phyloP scores from a whole-genome alignment of 2,329 filamentous ascomycete species.

The Beauveria scarabaeidicola region DNA sequence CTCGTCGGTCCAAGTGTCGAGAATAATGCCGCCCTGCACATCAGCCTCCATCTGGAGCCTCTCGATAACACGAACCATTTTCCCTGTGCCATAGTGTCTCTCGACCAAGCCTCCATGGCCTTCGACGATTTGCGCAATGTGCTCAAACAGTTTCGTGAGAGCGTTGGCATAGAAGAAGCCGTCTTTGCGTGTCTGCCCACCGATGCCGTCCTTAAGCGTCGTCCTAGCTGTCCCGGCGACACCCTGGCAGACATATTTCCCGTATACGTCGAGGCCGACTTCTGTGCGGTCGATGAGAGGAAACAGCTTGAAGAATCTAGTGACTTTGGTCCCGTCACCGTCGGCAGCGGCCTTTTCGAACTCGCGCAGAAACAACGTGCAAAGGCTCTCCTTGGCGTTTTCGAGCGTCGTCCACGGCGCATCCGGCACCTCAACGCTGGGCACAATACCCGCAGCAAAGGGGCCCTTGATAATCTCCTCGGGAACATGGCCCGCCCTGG shows the following conservation, averaged over 20 bases:
- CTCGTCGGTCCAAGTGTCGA: slow-evolving; percentile 94
- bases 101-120: slow-evolving; percentile 86
- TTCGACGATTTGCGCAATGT: slow-evolving; percentile 94
- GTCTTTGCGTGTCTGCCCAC: slow-evolving; percentile 46
- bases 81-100: slow-evolving; percentile 83
- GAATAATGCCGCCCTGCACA: slow-evolving; percentile 87
- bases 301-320: slow-evolving; percentile 96
- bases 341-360: slow-evolving; percentile 88
- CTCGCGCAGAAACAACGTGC: slow-evolving; percentile 82
- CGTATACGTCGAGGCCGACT: slow-evolving; percentile 88
- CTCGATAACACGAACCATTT: slow-evolving; percentile 93
- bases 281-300: slow-evolving; percentile 85
- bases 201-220: slow-evolving; percentile 64
- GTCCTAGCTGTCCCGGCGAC: slow-evolving; percentile 76
- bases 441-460: slow-evolving; percentile 88
- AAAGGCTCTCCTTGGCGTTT: slow-evolving; percentile 79
- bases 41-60: slow-evolving; percentile 89
- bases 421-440: slow-evolving; percentile 91
- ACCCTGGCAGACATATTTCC: slow-evolving; percentile 89
- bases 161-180: slow-evolving; percentile 87
- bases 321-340: slow-evolving; percentile 81
- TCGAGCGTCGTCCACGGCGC: slow-evolving; percentile 80
- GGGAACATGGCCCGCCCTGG: slow-evolving; percentile 73
- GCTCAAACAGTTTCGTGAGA: slow-evolving; percentile 87
- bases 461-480: slow-evolving; percentile 69